A percentile compares a stretch with the other conserved stretches of the same genome.
Evolutionary conservation across 1,284 basidiomycete species (phyloP).

Genomic region (Cerrena zonata): DNA sequence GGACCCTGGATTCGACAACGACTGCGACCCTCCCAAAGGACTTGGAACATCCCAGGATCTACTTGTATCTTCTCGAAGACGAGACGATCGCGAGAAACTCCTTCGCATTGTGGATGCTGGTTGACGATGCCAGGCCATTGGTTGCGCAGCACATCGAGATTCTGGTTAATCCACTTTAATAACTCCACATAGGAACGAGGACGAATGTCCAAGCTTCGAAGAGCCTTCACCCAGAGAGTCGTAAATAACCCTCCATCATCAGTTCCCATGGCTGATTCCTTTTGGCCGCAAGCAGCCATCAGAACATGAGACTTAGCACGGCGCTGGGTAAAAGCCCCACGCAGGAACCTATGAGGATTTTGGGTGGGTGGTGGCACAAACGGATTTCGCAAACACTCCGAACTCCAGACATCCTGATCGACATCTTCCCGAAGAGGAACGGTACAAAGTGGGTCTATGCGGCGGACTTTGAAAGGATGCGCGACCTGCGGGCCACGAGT

Average conservation of each 20-base stretch:
- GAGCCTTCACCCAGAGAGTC: conserved; percentile 5
- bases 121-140: conserved; percentile 1
- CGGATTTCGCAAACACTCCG: background rate
- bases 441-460: conserved; percentile 2
- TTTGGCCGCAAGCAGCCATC: conserved; percentile 10
- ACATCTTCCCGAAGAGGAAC: conserved; percentile 6
- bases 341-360: background rate
- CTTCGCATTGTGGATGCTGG: conserved; percentile 13
- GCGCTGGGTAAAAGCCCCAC: conserved; percentile 2
- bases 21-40: background rate
- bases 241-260: conserved; percentile 9
- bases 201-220: conserved; percentile 5
- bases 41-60: conserved; percentile 2
- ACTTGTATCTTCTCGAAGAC: conserved; percentile 10
- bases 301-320: conserved; percentile 9
- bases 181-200: conserved; percentile 12
- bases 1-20: conserved; percentile 6
- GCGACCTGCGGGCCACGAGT: conserved; percentile 13
- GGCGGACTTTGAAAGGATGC: conserved; percentile 3
- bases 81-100: conserved; percentile 10
- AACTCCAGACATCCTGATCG: conserved; percentile 3
- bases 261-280: conserved; percentile 8
- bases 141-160: conserved; percentile 4
- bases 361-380: background rate
- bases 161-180: conserved; percentile 6